Conservation (phyloP, 805 yeast genomes). For the Myxozyma neotropica region DNA sequence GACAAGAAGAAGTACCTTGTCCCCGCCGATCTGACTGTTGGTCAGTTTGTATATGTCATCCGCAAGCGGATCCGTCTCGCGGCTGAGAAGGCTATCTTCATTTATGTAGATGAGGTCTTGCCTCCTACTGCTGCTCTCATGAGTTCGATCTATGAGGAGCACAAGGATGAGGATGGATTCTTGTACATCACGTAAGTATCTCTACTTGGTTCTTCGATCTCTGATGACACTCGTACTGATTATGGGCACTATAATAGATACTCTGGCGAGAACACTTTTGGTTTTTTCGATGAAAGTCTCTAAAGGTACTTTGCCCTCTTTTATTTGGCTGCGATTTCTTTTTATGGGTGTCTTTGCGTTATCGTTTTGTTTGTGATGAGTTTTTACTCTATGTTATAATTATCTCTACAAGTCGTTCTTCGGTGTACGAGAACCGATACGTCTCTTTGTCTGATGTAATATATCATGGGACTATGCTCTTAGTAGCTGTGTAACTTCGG, state of each 20-base stretch:
- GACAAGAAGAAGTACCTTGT: constrained; percentile 97
- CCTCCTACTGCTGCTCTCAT: constrained; percentile 98
- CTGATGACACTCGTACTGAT: not conserved
- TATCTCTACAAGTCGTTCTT: not conserved
- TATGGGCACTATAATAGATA: constrained; percentile 14
- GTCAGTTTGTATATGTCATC: constrained; percentile 96
- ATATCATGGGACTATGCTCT: not conserved
- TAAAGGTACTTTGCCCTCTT: constrained; percentile 6
- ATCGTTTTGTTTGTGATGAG: not conserved
- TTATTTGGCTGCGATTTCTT: not conserved
- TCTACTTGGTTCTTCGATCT: not conserved
- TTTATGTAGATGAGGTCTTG: constrained; percentile 92
- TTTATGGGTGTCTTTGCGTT: not conserved
- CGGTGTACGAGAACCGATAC: not conserved
- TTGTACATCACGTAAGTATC: constrained; percentile 77
- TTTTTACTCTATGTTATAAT: not conserved
- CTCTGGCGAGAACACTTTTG: constrained; percentile 97
- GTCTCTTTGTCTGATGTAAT: not conserved
- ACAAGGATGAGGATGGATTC: constrained; percentile 97
- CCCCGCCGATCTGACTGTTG: constrained; percentile 94
- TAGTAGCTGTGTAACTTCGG: not conserved
- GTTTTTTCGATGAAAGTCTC: constrained; percentile 44
- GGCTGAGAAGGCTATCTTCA: constrained; percentile 96
- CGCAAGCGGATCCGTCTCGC: constrained; percentile 95
- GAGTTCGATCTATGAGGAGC: constrained; percentile 94